These are phyloP conservation scores for Helicostylum pulchrum DNA, from an alignment of 192 early-diverging fungal species.

Conservation along the genomic window DNA sequence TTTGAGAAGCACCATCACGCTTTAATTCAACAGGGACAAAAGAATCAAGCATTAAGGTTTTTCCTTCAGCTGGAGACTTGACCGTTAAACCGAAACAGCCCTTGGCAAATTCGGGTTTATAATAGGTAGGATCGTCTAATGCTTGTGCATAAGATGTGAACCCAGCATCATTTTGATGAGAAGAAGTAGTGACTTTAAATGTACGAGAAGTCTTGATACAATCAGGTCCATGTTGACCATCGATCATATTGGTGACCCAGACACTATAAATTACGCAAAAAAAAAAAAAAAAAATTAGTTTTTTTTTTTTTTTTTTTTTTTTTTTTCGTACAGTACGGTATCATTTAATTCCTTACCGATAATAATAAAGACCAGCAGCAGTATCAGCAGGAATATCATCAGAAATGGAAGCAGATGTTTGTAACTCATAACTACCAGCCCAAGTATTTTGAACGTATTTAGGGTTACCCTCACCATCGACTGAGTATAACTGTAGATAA, in stretches of 20 bases:
- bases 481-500: constrained; percentile 16
- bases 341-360: not conserved
- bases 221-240: constrained; percentile 25
- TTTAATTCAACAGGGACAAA: constrained; percentile 13
- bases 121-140: constrained; percentile 15
- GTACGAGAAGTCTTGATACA: constrained; percentile 27
- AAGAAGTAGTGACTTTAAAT: constrained; percentile 21
- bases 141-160: constrained; percentile 11
- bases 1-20: constrained; percentile 27
- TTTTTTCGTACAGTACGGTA: not conserved
- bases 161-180: constrained; percentile 24
- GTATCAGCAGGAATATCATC: constrained; percentile 11
- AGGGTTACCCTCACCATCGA: constrained; percentile 7
- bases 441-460: constrained; percentile 28
- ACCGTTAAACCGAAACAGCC: constrained; percentile 32
- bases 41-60: constrained; percentile 3
- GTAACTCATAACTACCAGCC: constrained; percentile 20
- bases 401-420: constrained; percentile 24
- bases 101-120: constrained; percentile 17
- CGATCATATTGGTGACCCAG: constrained; percentile 27
- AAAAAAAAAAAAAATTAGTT: constrained; percentile 6
- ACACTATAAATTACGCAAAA: constrained; percentile 15
- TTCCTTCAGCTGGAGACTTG: constrained; percentile 10
- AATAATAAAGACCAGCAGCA: constrained; percentile 25
- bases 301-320: not conserved